These are phyloP conservation scores for Phytophthora constricta DNA, from an alignment of 352 stramenopile genomes.

Conservation along the genomic window DNA sequence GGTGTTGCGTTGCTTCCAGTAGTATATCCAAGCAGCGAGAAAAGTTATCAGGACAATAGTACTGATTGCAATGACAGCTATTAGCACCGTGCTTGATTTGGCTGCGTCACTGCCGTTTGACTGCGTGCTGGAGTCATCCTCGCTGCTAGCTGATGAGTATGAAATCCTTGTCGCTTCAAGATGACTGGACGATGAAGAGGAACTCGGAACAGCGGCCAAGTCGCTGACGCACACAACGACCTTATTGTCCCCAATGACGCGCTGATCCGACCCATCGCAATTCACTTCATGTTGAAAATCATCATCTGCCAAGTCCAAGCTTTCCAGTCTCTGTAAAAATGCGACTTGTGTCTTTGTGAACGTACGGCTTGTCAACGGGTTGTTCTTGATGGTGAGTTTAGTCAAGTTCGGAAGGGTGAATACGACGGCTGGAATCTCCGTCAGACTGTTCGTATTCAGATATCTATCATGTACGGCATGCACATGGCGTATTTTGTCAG, in stretches of 20 bases:
- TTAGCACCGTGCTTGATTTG: constrained; percentile 4
- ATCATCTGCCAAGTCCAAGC: constrained; percentile 18
- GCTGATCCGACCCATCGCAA: constrained; percentile 18
- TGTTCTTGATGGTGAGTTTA: constrained; percentile 21
- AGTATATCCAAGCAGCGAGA: constrained; percentile 8
- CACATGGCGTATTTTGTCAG: neutral
- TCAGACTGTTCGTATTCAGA: constrained; percentile 24
- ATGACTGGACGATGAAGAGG: constrained; percentile 2
- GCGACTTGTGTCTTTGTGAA: constrained; percentile 26
- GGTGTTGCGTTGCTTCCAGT: constrained; percentile 10
- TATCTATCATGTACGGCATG: constrained; percentile 14
- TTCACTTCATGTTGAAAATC: constrained; percentile 15
- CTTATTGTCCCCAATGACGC: constrained; percentile 16
- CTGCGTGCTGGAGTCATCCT: neutral
- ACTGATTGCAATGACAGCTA: neutral
- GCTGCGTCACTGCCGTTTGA: neutral
- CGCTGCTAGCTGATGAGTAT: constrained; percentile 1
- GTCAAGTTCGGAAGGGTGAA: constrained; percentile 25
- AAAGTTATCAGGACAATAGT: constrained; percentile 1
- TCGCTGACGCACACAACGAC: constrained; percentile 16
- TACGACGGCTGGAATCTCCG: constrained; percentile 24
- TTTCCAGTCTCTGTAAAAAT: constrained; percentile 23
- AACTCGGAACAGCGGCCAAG: neutral
- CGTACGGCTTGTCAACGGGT: constrained; percentile 16
- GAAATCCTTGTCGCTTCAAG: neutral